Base-by-base conservation (phyloP, 2,329 filamentous ascomycete species). In the Paramyrothecium roridum region DNA sequence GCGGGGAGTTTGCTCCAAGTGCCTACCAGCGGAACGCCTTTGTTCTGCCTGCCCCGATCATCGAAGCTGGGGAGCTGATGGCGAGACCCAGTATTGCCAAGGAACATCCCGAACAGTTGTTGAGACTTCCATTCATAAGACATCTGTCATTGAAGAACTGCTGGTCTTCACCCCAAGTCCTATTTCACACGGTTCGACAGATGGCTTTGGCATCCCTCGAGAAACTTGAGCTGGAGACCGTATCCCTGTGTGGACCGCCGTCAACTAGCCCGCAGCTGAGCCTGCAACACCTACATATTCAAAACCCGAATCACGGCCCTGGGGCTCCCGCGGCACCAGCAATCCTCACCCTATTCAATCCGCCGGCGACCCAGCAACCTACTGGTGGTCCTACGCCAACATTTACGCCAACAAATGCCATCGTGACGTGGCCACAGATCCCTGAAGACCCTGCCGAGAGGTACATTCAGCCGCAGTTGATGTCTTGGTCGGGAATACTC, bases 61-160 rank as follows among this genome's bases (percentile, higher is more conserved):
- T 79, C 22, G 63, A 77, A 20, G 57, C 55, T 6, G 56, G 69
- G 11, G 57, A 60, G 4, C 52, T 62, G 45, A 73, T 77, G 71
- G 55, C 62, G 11, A 49, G 52, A 3, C 59, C 59, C 2, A 60
- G 68, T 8, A 60, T 64, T n/a, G 69, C 73, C 6, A 66, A 67
- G 37, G 65, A 64, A 12, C 63, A 67, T 17, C 63, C 67, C 40
- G 63, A 72, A 1, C 65, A 71, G 26, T 56, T 85, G 7, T 65
- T 86, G n/a, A 66, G 68, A 1, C 76, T 91, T 48, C 82, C 81
- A 3, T 68, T 82, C 61, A 67, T 90, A 22, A 74, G 82, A 57
- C 74, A 83, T 51, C 68, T 91, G 2, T 85, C 80, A 0, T 72
- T 90, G 10, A 83, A 83, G 61, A 90, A 90, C 62, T 89, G 87